A percentile compares a stretch with the other conserved stretches of the same genome.
phyloP scores from a whole-genome alignment of 2,329 filamentous ascomycete genomes.

The Penicillium sp. region DNA sequence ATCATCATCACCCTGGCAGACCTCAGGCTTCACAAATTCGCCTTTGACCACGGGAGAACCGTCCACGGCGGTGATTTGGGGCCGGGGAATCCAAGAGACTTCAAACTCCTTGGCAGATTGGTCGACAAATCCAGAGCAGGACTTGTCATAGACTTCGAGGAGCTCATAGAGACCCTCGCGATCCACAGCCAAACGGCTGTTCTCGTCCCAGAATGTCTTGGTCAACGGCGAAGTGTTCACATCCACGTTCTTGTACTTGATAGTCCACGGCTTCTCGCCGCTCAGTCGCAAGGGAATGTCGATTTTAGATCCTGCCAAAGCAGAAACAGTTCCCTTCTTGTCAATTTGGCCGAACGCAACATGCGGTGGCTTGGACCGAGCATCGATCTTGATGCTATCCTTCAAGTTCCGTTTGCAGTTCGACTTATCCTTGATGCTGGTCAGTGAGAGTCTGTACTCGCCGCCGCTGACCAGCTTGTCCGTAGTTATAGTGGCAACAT shows the following conservation, averaged over 20 bases:
- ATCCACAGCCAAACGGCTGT: conserved; percentile 71
- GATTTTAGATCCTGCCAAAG: conserved; percentile 76
- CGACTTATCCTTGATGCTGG: conserved; percentile 82
- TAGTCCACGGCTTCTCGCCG: conserved; percentile 82
- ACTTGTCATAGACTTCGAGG: conserved; percentile 74
- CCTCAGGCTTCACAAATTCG: conserved; percentile 74
- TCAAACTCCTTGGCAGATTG: conserved; percentile 74
- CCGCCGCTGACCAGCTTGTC: conserved; percentile 77
- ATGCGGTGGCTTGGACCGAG: conserved; percentile 85
- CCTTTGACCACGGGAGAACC: conserved; percentile 56
- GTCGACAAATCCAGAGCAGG: conserved; percentile 83
- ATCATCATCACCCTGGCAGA: conserved; percentile 95
- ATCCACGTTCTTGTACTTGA: conserved; percentile 75
- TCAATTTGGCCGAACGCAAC: conserved; percentile 86
- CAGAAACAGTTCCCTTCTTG: conserved; percentile 74
- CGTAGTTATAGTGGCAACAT: conserved; percentile 75
- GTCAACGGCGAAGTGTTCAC: conserved; percentile 57
- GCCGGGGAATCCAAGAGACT: conserved; percentile 84
- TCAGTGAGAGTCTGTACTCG: conserved; percentile 86
- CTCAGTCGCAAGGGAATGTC: conserved; percentile 82
- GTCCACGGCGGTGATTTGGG: conserved; percentile 68
- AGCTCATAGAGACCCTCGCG: conserved; percentile 80
- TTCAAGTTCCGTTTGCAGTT: conserved; percentile 86
- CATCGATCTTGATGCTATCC: conserved; percentile 82
- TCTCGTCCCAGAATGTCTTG: conserved; percentile 60